These are phyloP conservation scores for Malassezia arunalokei DNA, from an alignment of 1,284 basidiomycete genomes.

Conservation along the genomic window DNA sequence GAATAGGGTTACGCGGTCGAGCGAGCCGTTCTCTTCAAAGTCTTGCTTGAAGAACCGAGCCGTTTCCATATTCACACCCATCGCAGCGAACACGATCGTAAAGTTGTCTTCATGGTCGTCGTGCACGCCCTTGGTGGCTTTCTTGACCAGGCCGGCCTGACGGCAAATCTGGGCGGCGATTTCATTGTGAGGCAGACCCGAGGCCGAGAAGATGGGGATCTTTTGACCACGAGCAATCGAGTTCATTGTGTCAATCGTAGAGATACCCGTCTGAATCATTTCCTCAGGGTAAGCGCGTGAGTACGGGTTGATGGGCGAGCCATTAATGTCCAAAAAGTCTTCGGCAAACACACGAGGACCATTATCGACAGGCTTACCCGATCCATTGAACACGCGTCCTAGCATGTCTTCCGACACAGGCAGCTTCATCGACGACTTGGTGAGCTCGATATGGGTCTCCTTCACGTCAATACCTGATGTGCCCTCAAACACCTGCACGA, in stretches of 20 bases:
- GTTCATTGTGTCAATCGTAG: slow-evolving; percentile 60
- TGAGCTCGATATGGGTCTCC: slow-evolving; percentile 93
- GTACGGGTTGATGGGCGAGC: slow-evolving; percentile 97
- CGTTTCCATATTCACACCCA: slow-evolving; percentile 99
- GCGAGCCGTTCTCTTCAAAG: slow-evolving; percentile 95
- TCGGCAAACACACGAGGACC: slow-evolving; percentile 98
- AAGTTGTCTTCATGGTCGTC: slow-evolving; percentile 99
- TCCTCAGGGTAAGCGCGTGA: slow-evolving; percentile 99
- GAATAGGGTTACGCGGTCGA: slow-evolving; percentile 96
- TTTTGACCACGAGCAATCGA: slow-evolving; percentile 99
- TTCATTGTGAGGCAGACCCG: slow-evolving; percentile 97
- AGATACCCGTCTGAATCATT: slow-evolving; percentile 99
- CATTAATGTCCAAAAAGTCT: slow-evolving; percentile 98
- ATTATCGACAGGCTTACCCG: slow-evolving; percentile 92
- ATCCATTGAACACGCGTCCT: slow-evolving; percentile 98
- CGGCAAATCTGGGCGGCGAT: slow-evolving; percentile 99
- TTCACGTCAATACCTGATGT: slow-evolving; percentile 96
- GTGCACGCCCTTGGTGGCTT: slow-evolving; percentile 64
- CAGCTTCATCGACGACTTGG: slow-evolving; percentile 94
- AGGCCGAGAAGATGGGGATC: slow-evolving; percentile 99
- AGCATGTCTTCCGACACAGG: slow-evolving; percentile 99
- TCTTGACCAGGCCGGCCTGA: slow-evolving; percentile 89
- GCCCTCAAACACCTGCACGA: slow-evolving; percentile 96
- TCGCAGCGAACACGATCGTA: slow-evolving; percentile 97
- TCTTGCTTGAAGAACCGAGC: slow-evolving; percentile 99